Percentiles rank a stretch among this genome's conserved stretches.
Conservation (phyloP, 2,329 filamentous ascomycete genomes). For the Geoglossum cookeanum region DNA sequence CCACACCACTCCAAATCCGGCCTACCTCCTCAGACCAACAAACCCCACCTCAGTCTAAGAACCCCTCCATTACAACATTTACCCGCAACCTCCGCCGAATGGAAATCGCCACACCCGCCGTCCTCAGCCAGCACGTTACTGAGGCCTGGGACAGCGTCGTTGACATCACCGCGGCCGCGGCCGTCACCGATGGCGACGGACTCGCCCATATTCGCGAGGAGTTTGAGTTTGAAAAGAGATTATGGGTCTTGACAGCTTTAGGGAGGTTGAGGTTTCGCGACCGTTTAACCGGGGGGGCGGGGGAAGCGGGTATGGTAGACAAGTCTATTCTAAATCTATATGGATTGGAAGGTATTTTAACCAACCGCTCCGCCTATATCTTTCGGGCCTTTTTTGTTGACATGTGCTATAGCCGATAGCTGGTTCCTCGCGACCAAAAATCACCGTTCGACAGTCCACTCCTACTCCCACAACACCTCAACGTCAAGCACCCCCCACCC, state of each 20-base stretch:
- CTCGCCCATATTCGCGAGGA: background rate
- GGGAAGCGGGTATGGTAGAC: background rate
- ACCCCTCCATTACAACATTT: background rate
- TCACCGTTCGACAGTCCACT: background rate
- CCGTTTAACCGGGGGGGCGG: background rate
- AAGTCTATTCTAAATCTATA: background rate
- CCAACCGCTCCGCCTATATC: background rate
- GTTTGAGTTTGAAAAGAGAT: background rate
- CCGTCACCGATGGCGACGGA: background rate
- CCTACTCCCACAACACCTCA: background rate
- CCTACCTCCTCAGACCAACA: background rate
- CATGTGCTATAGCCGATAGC: background rate
- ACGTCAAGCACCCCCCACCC: background rate
- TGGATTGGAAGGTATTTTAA: background rate
- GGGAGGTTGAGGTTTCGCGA: background rate
- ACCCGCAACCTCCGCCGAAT: background rate
- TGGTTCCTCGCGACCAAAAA: background rate
- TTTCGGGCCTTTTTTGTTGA: background rate
- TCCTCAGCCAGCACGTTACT: background rate
- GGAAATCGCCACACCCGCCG: background rate
- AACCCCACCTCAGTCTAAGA: background rate
- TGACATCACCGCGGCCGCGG: background rate
- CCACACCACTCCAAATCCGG: background rate
- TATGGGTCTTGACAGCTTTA: background rate
- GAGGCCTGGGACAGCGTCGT: background rate